These are phyloP conservation scores for Gracilaria gracilis DNA, from an alignment of 23 red algal genomes.

Conservation along the genomic window DNA sequence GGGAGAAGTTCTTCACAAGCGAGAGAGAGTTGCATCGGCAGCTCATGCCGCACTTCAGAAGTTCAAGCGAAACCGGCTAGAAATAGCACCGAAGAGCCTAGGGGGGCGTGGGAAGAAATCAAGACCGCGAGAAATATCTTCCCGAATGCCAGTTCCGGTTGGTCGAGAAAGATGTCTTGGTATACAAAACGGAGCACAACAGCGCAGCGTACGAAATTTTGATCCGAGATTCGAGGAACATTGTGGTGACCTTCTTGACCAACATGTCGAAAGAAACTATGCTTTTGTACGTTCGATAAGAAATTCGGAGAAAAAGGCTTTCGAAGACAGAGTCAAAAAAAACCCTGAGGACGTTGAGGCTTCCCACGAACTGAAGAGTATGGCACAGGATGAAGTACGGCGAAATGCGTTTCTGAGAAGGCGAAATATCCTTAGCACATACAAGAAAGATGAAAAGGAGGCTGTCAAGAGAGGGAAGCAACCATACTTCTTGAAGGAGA, in stretches of 20 bases:
- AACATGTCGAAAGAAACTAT: constrained; percentile 54
- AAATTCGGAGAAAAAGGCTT: constrained; percentile 2
- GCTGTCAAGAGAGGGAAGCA: constrained; percentile 63
- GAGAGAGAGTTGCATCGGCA: not conserved
- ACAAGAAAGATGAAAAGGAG: constrained; percentile 62
- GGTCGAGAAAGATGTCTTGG: constrained; percentile 72
- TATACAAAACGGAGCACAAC: constrained; percentile 19
- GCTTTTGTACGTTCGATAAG: constrained; percentile 38
- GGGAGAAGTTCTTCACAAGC: not conserved
- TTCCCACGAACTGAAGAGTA: constrained; percentile 34
- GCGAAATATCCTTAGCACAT: constrained; percentile 13
- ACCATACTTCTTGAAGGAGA: constrained; percentile 68
- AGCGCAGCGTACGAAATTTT: constrained; percentile 49
- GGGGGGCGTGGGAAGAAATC: constrained; percentile 24
- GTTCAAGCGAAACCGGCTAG: not conserved
- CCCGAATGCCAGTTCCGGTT: constrained; percentile 52
- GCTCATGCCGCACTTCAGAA: not conserved
- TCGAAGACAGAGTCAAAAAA: constrained; percentile 34
- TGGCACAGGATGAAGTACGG: constrained; percentile 42
- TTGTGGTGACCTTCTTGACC: constrained; percentile 54
- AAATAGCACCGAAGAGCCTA: not conserved
- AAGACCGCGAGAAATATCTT: constrained; percentile 64
- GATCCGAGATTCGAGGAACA: constrained; percentile 79
- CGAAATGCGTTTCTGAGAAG: constrained; percentile 29
- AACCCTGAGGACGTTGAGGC: constrained; percentile 33